Conservation (phyloP, 208 protist species). For the Trypanosoma theileri region DNA sequence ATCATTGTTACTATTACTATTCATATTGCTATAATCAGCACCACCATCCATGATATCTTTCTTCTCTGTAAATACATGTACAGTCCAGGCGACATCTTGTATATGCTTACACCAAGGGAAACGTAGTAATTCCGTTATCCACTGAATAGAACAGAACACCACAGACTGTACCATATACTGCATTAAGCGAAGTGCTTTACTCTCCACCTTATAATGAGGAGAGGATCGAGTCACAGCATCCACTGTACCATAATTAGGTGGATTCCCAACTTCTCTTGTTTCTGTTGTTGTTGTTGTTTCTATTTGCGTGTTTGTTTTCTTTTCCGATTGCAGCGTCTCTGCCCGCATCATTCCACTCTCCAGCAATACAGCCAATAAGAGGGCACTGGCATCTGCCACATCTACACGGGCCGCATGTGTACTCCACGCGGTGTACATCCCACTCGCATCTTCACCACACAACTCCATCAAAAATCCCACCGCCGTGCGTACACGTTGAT, state of each 20-base stretch:
- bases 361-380: slow-evolving; percentile 42
- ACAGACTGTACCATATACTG: slow-evolving; percentile 68
- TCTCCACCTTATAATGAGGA: slow-evolving; percentile 38
- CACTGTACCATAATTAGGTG: background rate
- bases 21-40: slow-evolving; percentile 24
- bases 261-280: no score
- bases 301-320: no score
- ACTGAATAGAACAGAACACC: slow-evolving; percentile 65
- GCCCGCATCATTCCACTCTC: slow-evolving; percentile 49
- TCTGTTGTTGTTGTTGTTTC: background rate
- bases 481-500: slow-evolving; percentile 31
- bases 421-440: slow-evolving; percentile 40
- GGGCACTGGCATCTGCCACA: slow-evolving; percentile 35
- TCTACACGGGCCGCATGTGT: slow-evolving; percentile 12
- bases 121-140: slow-evolving; percentile 47
- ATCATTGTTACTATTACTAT: slow-evolving; percentile 4
- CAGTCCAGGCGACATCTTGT: slow-evolving; percentile 62
- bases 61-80: slow-evolving; percentile 39
- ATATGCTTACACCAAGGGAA: slow-evolving; percentile 66
- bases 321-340: background rate
- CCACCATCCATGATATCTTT: no score
- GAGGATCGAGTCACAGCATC: background rate
- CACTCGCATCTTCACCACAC: slow-evolving; percentile 47
- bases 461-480: slow-evolving; percentile 48
- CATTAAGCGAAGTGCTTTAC: slow-evolving; percentile 67